A percentile compares a stretch with the other conserved stretches of the same genome.
These are phyloP conservation scores for Blastocystis sp. DNA, from an alignment of 352 stramenopile genomes.

Conservation along the genomic window DNA sequence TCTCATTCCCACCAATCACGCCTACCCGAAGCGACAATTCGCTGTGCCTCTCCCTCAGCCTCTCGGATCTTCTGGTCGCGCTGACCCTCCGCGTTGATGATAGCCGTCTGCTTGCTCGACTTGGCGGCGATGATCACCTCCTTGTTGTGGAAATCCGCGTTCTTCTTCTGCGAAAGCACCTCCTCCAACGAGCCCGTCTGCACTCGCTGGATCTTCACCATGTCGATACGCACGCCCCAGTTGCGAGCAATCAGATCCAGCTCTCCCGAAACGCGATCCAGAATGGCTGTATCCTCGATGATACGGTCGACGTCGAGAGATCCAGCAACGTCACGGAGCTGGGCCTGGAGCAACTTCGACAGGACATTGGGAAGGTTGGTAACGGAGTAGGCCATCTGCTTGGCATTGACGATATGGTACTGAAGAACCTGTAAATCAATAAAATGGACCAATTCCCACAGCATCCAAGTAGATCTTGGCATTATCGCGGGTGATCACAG, in stretches of 20 bases:
- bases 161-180: constrained; percentile 61
- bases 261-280: constrained; percentile 60
- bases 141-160: constrained; percentile 63
- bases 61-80: constrained; percentile 61
- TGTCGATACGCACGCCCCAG: constrained; percentile 61
- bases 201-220: constrained; percentile 63
- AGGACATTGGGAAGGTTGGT: constrained; percentile 61
- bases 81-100: constrained; percentile 62
- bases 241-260: constrained; percentile 58
- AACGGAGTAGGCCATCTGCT: constrained; percentile 62
- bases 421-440: constrained; percentile 57
- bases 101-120: constrained; percentile 60
- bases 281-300: constrained; percentile 61
- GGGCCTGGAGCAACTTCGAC: constrained; percentile 60
- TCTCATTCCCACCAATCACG: not conserved
- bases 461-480: constrained; percentile 61
- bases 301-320: constrained; percentile 62
- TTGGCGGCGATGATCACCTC: constrained; percentile 62
- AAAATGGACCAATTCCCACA: not conserved
- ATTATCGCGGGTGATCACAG: constrained; percentile 62
- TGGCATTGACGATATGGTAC: constrained; percentile 60
- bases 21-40: constrained; percentile 58
- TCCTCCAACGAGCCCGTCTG: constrained; percentile 59
- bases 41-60: constrained; percentile 60
- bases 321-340: constrained; percentile 62